These are phyloP conservation scores for Nissolia schottii DNA, from an alignment of 306 rosid genomes.

Conservation along the genomic window DNA sequence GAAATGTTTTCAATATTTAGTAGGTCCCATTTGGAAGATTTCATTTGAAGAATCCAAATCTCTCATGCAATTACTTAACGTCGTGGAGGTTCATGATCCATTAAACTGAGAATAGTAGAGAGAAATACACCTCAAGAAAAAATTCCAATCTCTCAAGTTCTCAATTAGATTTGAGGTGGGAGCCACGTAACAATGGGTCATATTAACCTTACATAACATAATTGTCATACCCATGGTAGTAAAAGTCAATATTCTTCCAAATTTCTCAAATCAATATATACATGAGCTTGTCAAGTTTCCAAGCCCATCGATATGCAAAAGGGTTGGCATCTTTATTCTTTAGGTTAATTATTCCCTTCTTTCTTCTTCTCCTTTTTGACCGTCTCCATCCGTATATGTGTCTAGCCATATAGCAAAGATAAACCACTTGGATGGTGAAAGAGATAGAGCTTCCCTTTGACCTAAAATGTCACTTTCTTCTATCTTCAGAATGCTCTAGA, in stretches of 20 bases:
- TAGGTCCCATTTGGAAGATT: constrained; percentile 44
- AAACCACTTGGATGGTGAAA: neutral
- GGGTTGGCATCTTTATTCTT: constrained; percentile 38
- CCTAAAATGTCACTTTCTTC: neutral
- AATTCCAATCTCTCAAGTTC: neutral
- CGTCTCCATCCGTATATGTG: neutral
- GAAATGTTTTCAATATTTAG: constrained; percentile 29
- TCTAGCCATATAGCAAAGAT: neutral
- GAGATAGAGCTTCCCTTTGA: neutral
- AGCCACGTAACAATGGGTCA: neutral
- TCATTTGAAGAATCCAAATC: constrained; percentile 33
- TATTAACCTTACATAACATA: neutral
- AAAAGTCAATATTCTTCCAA: constrained; percentile 37
- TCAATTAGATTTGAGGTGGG: constrained; percentile 9
- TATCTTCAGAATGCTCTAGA: neutral
- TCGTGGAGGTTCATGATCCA: constrained; percentile 28
- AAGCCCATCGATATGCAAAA: neutral
- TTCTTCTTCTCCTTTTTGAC: constrained; percentile 36
- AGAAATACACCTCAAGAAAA: neutral
- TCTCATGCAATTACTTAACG: constrained; percentile 17
- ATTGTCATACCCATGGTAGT: neutral
- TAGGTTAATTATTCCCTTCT: constrained; percentile 26
- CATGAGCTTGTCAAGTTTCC: constrained; percentile 16
- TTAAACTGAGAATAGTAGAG: neutral
- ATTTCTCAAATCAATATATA: neutral